Evolutionary conservation across 495 filamentous ascomycete genomes (phyloP), one percentile per base, ranked within the genome.

Genomic region (Xylaria venustula): DNA sequence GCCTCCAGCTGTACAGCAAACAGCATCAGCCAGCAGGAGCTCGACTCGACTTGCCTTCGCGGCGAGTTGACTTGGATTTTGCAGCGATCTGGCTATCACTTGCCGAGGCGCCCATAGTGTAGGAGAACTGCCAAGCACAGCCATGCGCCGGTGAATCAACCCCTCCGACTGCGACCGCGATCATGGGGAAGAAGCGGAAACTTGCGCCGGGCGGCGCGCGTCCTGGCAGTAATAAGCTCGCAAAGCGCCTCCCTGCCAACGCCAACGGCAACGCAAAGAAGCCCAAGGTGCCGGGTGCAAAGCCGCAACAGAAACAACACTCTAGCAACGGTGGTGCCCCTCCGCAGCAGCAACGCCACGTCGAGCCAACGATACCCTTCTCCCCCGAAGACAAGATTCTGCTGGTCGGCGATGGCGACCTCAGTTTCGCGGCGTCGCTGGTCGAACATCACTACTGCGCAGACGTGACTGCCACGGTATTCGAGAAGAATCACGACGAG

Each of bases 391-490:
- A 94, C 70, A 77, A 82, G 56, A 90, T 97, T 60, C 83, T 98
- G 25, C 81, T 97, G 2, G 73, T 98, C 65, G 94, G 93, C 50
- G 93, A 98, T 78, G 93, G 90, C 78, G 93, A 98, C 70, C 92
- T 98, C 70, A 93, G 90, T 56, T 97, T 97, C 73, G 85, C 92
- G 17, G 83, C 81, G 60, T 90, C 89, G 0, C 78, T 98, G 14
- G 80, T 88, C 58, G 76, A 79, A 28, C 83, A 90, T 70, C 89
- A 96, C 75, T 80, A 77, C 50, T 93, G 87, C 76, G 79, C 74
- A 59, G 76, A 84, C 63, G 68, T 95, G 7, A 82, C 85, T 14
- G 77, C 79, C 32, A 83, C 79, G 0, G 76, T 87, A 4, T 71
- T 80, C 37, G 80, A 84, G 60, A 77, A 66, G 54, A 62, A 47